Conservation (phyloP, 257 asterid species). For the Solanum rostratum region DNA sequence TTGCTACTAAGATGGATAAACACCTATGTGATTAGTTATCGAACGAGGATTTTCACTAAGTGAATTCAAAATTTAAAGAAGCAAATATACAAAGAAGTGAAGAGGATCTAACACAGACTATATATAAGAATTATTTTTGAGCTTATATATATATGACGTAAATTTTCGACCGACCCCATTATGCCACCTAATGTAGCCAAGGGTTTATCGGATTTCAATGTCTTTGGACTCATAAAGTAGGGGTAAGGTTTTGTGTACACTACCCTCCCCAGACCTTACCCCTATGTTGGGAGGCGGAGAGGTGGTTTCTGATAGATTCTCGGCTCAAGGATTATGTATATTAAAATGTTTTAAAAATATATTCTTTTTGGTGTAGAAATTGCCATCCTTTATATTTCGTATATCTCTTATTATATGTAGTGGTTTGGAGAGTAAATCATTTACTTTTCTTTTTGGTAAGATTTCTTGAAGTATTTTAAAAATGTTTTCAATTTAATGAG, state of each 20-base stretch:
- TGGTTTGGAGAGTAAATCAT: background rate
- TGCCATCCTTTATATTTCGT: background rate
- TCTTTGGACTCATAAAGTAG: too few species aligned
- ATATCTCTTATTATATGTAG: background rate
- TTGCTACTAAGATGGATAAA: background rate
- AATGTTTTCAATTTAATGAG: background rate
- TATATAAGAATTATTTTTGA: background rate
- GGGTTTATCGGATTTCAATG: too few species aligned
- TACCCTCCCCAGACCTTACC: too few species aligned
- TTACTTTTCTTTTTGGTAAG: background rate
- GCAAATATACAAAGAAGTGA: background rate
- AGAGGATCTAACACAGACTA: background rate
- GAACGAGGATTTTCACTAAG: background rate
- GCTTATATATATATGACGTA: background rate
- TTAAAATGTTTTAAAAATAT: background rate
- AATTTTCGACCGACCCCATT: too few species aligned
- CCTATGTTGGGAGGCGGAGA: too few species aligned
- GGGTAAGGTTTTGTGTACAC: too few species aligned
- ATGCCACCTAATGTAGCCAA: too few species aligned
- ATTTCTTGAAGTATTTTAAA: background rate
- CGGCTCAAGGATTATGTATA: background rate
- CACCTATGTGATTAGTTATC: background rate
- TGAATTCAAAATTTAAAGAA: background rate
- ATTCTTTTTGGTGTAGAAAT: background rate
- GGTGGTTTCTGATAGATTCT: too few species aligned